phyloP scores from a whole-genome alignment of 306 rosid genomes.

The Boehmeria nivea region DNA sequence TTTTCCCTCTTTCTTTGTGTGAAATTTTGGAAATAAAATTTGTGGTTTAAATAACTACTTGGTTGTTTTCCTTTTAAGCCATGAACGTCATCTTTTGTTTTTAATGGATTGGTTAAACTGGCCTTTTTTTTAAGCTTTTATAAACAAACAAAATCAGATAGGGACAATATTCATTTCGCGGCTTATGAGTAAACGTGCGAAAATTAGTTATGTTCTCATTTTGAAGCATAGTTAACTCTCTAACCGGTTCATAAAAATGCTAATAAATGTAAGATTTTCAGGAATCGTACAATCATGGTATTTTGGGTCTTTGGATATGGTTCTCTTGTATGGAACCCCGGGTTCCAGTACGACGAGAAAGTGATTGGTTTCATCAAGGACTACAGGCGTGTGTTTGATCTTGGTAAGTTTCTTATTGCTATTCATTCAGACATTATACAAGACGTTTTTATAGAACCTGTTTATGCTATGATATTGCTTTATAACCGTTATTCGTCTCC shows the following conservation, averaged over 20 bases:
- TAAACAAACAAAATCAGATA: neutral
- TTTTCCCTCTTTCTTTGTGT: too few relatives aligned
- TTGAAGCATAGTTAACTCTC: neutral
- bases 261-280: constrained; percentile 17
- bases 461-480: neutral
- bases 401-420: constrained; percentile 44
- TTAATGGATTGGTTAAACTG: too few relatives aligned
- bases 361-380: constrained; percentile 75
- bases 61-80: too few relatives aligned
- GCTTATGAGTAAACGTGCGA: neutral
- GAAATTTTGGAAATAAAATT: too few relatives aligned
- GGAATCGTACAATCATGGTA: constrained; percentile 55
- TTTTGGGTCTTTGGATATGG: constrained; percentile 99
- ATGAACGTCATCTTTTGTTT: too few relatives aligned
- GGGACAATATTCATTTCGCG: neutral
- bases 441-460: neutral
- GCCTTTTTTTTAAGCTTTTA: neutral
- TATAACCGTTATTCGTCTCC: neutral
- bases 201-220: neutral
- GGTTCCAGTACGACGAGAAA: constrained; percentile 79
- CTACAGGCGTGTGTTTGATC: constrained; percentile 86
- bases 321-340: constrained; percentile 95
- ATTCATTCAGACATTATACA: too few relatives aligned
- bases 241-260: neutral
- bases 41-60: too few relatives aligned